Evolutionary conservation across 768 basidiomycete species (phyloP).

Genomic region (Saitozyma podzolica): DNA sequence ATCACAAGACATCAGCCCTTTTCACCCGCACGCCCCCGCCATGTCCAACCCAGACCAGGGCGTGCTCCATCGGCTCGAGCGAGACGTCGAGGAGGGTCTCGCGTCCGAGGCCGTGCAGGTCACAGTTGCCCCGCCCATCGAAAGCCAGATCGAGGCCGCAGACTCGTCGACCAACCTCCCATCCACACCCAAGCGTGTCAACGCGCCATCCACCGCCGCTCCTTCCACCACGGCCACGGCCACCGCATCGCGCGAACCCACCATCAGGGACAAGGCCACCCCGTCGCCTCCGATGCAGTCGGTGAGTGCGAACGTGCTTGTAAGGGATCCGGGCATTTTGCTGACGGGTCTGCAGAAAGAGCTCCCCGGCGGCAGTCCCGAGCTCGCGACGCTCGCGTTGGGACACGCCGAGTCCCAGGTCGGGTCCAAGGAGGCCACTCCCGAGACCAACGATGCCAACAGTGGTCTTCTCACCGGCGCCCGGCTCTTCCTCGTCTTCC

Average conservation of each 20-base stretch:
- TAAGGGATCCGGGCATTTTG: too few relatives aligned
- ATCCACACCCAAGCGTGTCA: too few relatives aligned
- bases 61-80: constrained; percentile 7
- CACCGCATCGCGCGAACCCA: constrained; percentile 10
- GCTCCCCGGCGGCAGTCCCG: too few relatives aligned
- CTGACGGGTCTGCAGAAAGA: too few relatives aligned
- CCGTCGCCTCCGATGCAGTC: too few relatives aligned
- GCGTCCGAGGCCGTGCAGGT: constrained; percentile 1
- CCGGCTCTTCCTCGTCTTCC: constrained; percentile 34
- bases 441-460: not conserved
- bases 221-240: constrained; percentile 6
- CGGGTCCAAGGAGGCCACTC: not conserved
- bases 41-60: constrained; percentile 3
- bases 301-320: too few relatives aligned
- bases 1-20: too few relatives aligned
- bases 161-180: too few relatives aligned
- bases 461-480: constrained; percentile 22
- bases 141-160: too few relatives aligned
- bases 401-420: too few relatives aligned
- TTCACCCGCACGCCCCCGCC: not conserved
- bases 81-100: constrained; percentile 6
- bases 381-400: too few relatives aligned
- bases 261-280: constrained; percentile 1
- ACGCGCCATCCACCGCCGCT: not conserved
- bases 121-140: too few relatives aligned